Conservation (phyloP, 2,329 filamentous ascomycete genomes). For the Torrubiella hemipterigena region DNA sequence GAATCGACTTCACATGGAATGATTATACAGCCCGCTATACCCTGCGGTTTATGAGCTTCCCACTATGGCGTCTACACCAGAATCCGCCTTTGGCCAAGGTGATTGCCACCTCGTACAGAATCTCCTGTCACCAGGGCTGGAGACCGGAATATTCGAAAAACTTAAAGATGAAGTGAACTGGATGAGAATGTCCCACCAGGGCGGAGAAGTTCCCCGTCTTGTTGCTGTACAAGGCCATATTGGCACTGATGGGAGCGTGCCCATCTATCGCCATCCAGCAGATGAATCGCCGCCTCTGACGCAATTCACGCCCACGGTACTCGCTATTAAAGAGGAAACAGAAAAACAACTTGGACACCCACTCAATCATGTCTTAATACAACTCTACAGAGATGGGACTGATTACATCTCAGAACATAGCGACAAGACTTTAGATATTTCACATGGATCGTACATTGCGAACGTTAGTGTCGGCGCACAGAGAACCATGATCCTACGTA, state of each 20-base stretch:
- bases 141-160: slow-evolving; percentile 52
- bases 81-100: no score
- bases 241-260: slow-evolving; percentile 57
- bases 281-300: slow-evolving; percentile 74
- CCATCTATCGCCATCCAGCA: slow-evolving; percentile 88
- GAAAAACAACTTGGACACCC: slow-evolving; percentile 65
- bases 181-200: slow-evolving; percentile 87
- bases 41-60: no score
- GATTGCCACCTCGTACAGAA: slow-evolving; percentile 59
- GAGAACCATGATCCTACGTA: slow-evolving; percentile 79
- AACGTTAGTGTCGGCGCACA: slow-evolving; percentile 92
- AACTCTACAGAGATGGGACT: slow-evolving; percentile 77
- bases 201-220: slow-evolving; percentile 80
- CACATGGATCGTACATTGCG: slow-evolving; percentile 67
- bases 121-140: slow-evolving; percentile 47
- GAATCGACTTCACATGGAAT: no score
- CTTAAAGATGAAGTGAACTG: slow-evolving; percentile 68
- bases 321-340: slow-evolving; percentile 53
- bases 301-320: slow-evolving; percentile 63
- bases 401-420: slow-evolving; percentile 96
- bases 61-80: no score
- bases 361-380: slow-evolving; percentile 86
- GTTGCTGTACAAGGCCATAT: slow-evolving; percentile 79
- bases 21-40: no score
- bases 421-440: slow-evolving; percentile 92